These are phyloP conservation scores for Fusarium kyushuense DNA, from an alignment of 2,329 filamentous ascomycete species.

Conservation along the genomic window DNA sequence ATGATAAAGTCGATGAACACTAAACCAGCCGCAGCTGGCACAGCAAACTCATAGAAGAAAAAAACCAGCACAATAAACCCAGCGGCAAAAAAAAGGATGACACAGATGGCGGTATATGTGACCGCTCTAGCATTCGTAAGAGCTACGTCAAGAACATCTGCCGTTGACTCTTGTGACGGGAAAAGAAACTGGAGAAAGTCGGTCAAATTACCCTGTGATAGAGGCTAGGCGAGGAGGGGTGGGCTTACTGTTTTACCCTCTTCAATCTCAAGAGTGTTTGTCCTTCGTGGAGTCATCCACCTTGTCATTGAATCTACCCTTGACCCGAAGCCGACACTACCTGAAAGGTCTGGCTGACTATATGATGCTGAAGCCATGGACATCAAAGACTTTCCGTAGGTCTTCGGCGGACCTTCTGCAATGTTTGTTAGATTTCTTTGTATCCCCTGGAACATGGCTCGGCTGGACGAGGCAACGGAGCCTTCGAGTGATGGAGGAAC, in stretches of 20 bases:
- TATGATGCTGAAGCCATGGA: conserved; percentile 12
- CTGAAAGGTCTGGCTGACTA: conserved; percentile 23
- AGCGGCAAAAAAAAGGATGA: conserved; percentile 3
- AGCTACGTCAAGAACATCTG: conserved; percentile 9
- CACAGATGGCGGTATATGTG: conserved; percentile 5
- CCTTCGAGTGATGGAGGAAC: background rate
- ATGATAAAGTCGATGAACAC: background rate
- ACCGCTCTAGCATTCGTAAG: conserved; percentile 4
- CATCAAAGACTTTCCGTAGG: background rate
- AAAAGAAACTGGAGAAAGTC: background rate
- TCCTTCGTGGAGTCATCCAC: conserved; percentile 12
- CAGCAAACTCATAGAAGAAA: conserved; percentile 17
- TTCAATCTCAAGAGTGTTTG: conserved; percentile 15
- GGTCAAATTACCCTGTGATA: background rate
- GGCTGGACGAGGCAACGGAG: background rate
- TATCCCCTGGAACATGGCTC: background rate
- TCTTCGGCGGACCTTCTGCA: background rate
- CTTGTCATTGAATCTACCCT: conserved; percentile 17
- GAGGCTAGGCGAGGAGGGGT: background rate
- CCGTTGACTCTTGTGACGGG: background rate
- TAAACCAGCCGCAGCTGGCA: conserved; percentile 9
- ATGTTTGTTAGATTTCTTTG: background rate
- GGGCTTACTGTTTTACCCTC: conserved; percentile 6
- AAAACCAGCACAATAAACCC: conserved; percentile 6
- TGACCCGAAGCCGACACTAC: conserved; percentile 12